Evolutionary conservation across 352 stramenopile genomes (phyloP).

Genomic region (Phytophthora pisi): DNA sequence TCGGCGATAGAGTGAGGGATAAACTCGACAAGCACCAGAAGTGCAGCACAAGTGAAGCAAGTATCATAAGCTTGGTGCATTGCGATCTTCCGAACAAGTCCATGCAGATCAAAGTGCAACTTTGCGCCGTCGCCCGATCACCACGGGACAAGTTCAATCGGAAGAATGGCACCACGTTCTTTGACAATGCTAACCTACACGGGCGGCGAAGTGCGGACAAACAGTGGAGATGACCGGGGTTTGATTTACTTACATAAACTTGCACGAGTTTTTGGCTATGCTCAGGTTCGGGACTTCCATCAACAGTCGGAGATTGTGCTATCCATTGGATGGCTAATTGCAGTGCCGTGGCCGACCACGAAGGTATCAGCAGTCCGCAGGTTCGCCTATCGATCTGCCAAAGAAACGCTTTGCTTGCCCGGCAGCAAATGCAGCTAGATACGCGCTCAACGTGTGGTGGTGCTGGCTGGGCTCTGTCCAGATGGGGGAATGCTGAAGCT

Average conservation of each 20-base stretch:
- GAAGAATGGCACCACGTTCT: neutral
- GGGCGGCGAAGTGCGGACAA: neutral
- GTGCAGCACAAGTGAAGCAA: neutral
- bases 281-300: too few relatives aligned
- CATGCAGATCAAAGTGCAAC: neutral
- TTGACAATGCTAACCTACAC: neutral
- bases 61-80: too few relatives aligned
- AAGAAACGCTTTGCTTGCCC: slow-evolving; percentile 7
- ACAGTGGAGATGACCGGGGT: neutral
- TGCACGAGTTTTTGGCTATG: too few relatives aligned
- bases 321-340: neutral
- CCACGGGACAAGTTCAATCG: neutral
- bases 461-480: slow-evolving; percentile 17
- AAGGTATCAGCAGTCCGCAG: slow-evolving; percentile 11
- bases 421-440: slow-evolving; percentile 20
- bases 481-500: slow-evolving; percentile 24
- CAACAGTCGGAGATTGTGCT: too few relatives aligned
- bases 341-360: slow-evolving; percentile 4
- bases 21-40: neutral
- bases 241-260: too few relatives aligned
- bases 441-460: slow-evolving; percentile 22
- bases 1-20: neutral
- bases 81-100: neutral
- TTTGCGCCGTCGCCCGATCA: too few relatives aligned
- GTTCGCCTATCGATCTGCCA: slow-evolving; percentile 17